A percentile compares a stretch with the other conserved stretches of the same genome.
These are phyloP conservation scores for Pilasporangium apinafurcum DNA, from an alignment of 352 stramenopile genomes.

Conservation along the genomic window DNA sequence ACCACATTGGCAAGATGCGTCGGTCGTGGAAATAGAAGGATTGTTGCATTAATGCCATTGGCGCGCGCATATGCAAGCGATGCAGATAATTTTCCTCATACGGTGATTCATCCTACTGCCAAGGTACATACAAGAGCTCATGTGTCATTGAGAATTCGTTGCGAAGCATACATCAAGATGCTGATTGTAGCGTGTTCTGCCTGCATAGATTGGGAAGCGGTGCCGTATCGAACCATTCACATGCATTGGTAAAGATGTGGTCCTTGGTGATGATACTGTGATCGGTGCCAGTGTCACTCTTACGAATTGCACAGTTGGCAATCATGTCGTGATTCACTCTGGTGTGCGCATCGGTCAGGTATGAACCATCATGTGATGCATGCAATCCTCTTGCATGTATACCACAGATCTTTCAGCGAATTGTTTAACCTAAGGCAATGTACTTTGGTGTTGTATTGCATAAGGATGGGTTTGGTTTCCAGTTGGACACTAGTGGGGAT, in stretches of 20 bases:
- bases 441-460: too few relatives aligned
- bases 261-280: constrained; percentile 37
- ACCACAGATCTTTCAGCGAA: neutral
- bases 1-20: too few relatives aligned
- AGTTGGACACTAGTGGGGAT: constrained; percentile 40
- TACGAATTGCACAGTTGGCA: constrained; percentile 61
- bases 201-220: constrained; percentile 40
- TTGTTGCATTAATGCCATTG: too few relatives aligned
- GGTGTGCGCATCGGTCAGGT: constrained; percentile 67
- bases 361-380: neutral
- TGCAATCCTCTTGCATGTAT: neutral
- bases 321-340: constrained; percentile 60
- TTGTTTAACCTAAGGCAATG: neutral
- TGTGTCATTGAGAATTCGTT: neutral
- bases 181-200: neutral
- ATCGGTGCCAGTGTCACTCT: constrained; percentile 58
- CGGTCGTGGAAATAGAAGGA: too few relatives aligned
- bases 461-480: constrained; percentile 79
- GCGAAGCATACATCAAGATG: neutral
- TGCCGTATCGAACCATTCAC: constrained; percentile 52
- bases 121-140: constrained; percentile 19
- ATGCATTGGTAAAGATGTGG: constrained; percentile 48
- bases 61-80: neutral
- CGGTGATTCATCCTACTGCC: constrained; percentile 29
- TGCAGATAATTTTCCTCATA: constrained; percentile 10